Percentiles rank a stretch among this genome's conserved stretches.
phyloP scores from a whole-genome alignment of 2,329 filamentous ascomycete species.

The Aspergillus sp. region DNA sequence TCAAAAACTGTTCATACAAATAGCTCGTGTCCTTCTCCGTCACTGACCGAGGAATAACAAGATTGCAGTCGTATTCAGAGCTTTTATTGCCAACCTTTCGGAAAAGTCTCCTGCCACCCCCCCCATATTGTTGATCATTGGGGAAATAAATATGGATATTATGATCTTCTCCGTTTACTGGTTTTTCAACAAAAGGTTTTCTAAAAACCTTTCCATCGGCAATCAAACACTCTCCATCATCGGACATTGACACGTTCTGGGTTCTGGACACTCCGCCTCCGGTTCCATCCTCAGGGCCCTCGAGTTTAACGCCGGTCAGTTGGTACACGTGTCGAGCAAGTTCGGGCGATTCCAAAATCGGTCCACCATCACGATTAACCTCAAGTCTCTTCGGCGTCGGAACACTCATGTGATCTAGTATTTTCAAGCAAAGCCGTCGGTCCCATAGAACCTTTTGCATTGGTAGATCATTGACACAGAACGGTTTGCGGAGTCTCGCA shows the following conservation, averaged over 20 bases:
- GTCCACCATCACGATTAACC: conserved; percentile 89
- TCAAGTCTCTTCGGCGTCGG: conserved; percentile 85
- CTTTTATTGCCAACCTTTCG: conserved; percentile 99
- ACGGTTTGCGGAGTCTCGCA: conserved; percentile 85
- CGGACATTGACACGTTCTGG: conserved; percentile 74
- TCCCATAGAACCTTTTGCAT: conserved; percentile 99
- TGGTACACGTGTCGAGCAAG: conserved; percentile 75
- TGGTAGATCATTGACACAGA: conserved; percentile 93
- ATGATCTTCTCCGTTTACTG: conserved; percentile 96
- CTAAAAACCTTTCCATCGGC: conserved; percentile 78
- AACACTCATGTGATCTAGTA: conserved; percentile 84
- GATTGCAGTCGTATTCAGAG: conserved; percentile 80
- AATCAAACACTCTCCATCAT: conserved; percentile 79
- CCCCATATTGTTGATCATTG: conserved; percentile 65
- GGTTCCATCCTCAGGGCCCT: conserved; percentile 64
- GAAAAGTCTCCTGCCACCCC: conserved; percentile 87
- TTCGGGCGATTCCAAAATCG: conserved; percentile 70
- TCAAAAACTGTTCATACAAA: conserved; percentile 95
- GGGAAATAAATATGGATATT: conserved; percentile 99
- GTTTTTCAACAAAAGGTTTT: conserved; percentile 98
- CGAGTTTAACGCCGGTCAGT: conserved; percentile 70
- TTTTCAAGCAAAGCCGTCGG: conserved; percentile 77
- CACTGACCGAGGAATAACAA: conserved; percentile 73
- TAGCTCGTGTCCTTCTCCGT: conserved; percentile 79
- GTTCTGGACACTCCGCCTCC: conserved; percentile 54